Conservation (phyloP, 805 yeast genomes). For the Teunomyces gatunensis region DNA sequence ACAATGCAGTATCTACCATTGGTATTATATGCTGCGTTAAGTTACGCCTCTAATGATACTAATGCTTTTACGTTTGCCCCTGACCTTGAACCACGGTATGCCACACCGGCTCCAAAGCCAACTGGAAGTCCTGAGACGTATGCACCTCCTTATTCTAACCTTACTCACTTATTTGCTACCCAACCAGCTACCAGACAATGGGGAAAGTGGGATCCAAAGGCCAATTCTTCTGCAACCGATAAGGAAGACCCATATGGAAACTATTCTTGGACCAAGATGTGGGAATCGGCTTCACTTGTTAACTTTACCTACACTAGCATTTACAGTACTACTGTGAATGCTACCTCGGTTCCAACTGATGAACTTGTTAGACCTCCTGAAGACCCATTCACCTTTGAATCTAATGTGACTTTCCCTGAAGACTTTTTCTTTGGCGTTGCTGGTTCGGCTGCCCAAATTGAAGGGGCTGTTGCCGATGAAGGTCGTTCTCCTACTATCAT, state of each 20-base stretch:
- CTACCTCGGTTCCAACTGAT: slow-evolving; percentile 16
- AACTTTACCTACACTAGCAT: slow-evolving; percentile 14
- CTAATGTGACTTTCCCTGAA: slow-evolving; percentile 13
- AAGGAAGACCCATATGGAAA: slow-evolving; percentile 19
- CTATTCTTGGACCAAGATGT: slow-evolving; percentile 17
- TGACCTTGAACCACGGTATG: slow-evolving; percentile 3
- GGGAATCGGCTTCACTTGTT: slow-evolving; percentile 12
- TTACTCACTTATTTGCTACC: neutral
- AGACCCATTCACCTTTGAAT: slow-evolving; percentile 13
- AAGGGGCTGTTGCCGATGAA: slow-evolving; percentile 34
- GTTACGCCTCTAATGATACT: neutral
- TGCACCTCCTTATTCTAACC: slow-evolving; percentile 1
- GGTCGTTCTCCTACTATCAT: slow-evolving; percentile 29
- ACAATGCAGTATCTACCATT: neutral
- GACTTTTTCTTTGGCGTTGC: slow-evolving; percentile 29
- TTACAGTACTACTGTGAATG: slow-evolving; percentile 11
- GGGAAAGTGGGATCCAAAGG: slow-evolving; percentile 16
- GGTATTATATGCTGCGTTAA: neutral
- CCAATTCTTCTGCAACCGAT: slow-evolving; percentile 12
- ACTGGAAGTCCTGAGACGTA: neutral
- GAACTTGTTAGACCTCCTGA: slow-evolving; percentile 15
- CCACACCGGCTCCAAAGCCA: slow-evolving; percentile 1
- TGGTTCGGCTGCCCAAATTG: slow-evolving; percentile 34
- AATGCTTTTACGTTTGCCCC: slow-evolving; percentile 1
- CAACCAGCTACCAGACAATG: slow-evolving; percentile 14